Evolutionary conservation across 495 filamentous ascomycete species (phyloP), one percentile per base, ranked within the genome.

Genomic region (Aspergillus bridgeri): DNA sequence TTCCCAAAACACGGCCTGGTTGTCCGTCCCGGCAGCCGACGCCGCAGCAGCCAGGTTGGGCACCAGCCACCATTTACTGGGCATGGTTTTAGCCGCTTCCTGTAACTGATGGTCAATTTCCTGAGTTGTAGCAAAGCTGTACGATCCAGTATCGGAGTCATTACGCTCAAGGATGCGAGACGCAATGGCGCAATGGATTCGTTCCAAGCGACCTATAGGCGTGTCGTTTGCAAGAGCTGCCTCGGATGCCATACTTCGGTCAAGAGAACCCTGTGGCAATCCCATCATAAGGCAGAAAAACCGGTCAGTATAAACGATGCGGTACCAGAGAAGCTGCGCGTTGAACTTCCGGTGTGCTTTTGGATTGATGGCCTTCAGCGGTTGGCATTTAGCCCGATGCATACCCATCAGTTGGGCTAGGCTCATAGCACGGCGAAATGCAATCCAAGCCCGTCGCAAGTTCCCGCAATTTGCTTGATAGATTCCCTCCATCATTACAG

Each of bases 131-230:
- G 69, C 22, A n/a, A 64, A 47, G 42, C 61, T 50, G 2, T 17
- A 19, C 13, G 7, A 29, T 17, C 56, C 49, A 9, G 61, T 11
- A 25, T 64, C 67, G 1, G 45, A 48, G 58, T 73, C 65, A 43
- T 75, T 81, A 0, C 80, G 69, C 25, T 80, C 73, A 17, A 78
- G 70, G 42, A 83, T 76, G 38, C 70, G 73, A 7, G 78, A 75
- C 17, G 60, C 54, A 46, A 67, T 48, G 6, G 46, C 42, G 42
- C 60, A 66, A 53, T 68, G 63, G 15, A 64, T 64, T 22, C 69
- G 63, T 48, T 69, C 58, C 53, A 72, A 55, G 17, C 69, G 65
- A 0, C 67, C 65, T 1, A 51, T 53, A 25, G 65, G 60, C 51
- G 17, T 61, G 47, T 18, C 50, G 53, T 33, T 62, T 29, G 5